Percentiles rank a stretch among this genome's conserved stretches.
phyloP scores from a whole-genome alignment of 108 stramenopile genomes.

The Ochromonas danica region DNA sequence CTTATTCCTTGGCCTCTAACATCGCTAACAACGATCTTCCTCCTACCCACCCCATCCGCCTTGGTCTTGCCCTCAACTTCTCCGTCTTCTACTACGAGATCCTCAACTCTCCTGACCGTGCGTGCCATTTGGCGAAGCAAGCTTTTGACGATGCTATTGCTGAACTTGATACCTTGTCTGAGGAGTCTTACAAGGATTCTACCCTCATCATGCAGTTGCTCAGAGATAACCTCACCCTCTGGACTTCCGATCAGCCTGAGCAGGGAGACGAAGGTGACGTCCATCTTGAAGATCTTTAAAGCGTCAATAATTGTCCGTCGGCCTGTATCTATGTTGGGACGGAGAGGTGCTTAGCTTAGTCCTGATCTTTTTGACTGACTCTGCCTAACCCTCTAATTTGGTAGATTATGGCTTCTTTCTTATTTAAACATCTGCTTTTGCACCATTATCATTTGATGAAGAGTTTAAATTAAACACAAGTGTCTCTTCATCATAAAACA shows the following conservation, averaged over 20 bases:
- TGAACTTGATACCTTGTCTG: slow-evolving; percentile 97
- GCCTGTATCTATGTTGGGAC: no score
- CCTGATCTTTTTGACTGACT: no score
- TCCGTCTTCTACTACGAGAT: slow-evolving; percentile 99
- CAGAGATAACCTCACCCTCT: slow-evolving; percentile 98
- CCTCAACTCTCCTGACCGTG: slow-evolving; percentile 89
- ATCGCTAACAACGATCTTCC: slow-evolving; percentile 92
- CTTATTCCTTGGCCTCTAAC: slow-evolving; percentile 91
- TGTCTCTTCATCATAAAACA: no score
- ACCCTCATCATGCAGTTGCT: slow-evolving; percentile 99
- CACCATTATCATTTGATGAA: no score
- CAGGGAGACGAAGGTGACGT: slow-evolving; percentile 69
- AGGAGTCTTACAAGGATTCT: slow-evolving; percentile 99
- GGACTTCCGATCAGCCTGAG: slow-evolving; percentile 91
- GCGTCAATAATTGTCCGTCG: no score
- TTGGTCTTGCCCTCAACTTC: slow-evolving; percentile 99
- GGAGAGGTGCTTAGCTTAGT: no score
- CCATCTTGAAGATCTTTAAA: slow-evolving; percentile 58
- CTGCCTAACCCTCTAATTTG: no score
- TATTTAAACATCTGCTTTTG: no score
- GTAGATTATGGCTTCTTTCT: no score
- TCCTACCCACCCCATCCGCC: slow-evolving; percentile 99
- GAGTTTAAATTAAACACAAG: no score
- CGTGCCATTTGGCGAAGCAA: slow-evolving; percentile 94
- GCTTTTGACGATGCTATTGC: slow-evolving; percentile 99